Conservation (phyloP, 495 filamentous ascomycete genomes). For the Aspergillus taichungensis region DNA sequence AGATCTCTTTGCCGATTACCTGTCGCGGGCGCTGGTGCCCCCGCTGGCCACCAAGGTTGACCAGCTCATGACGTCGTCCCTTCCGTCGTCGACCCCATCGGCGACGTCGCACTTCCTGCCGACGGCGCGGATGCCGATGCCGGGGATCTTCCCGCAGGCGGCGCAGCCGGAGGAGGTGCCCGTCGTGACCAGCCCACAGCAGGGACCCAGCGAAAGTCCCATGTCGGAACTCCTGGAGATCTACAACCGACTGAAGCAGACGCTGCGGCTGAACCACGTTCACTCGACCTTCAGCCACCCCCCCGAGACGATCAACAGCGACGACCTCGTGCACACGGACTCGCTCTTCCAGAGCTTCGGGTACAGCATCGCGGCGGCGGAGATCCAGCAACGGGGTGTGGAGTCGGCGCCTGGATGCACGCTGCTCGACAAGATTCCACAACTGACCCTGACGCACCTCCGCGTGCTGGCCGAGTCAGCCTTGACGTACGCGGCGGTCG, state of each 20-base stretch:
- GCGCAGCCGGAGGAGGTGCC: conserved; percentile 33
- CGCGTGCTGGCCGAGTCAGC: conserved; percentile 85
- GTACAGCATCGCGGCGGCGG: conserved; percentile 79
- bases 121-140: conserved; percentile 35
- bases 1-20: conserved; percentile 56
- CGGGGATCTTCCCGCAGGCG: conserved; percentile 33
- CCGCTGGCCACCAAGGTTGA: conserved; percentile 52
- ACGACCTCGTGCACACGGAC: conserved; percentile 55
- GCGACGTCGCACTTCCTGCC: conserved; percentile 21
- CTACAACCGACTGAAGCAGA: conserved; percentile 72
- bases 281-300: conserved; percentile 37
- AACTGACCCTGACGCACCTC: conserved; percentile 76
- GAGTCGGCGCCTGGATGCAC: conserved; percentile 67
- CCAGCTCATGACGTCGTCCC: conserved; percentile 28
- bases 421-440: conserved; percentile 75
- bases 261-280: conserved; percentile 64
- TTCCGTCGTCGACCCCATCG: conserved; percentile 23
- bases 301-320: conserved; percentile 26
- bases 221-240: conserved; percentile 69
- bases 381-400: conserved; percentile 86
- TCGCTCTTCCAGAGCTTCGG: conserved; percentile 67
- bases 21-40: conserved; percentile 48
- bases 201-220: conserved; percentile 29
- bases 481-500: conserved; percentile 72
- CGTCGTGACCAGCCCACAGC: conserved; percentile 23